Base-by-base conservation (phyloP, 1,284 basidiomycete species). In the Cutaneotrichosporon dermatis region DNA sequence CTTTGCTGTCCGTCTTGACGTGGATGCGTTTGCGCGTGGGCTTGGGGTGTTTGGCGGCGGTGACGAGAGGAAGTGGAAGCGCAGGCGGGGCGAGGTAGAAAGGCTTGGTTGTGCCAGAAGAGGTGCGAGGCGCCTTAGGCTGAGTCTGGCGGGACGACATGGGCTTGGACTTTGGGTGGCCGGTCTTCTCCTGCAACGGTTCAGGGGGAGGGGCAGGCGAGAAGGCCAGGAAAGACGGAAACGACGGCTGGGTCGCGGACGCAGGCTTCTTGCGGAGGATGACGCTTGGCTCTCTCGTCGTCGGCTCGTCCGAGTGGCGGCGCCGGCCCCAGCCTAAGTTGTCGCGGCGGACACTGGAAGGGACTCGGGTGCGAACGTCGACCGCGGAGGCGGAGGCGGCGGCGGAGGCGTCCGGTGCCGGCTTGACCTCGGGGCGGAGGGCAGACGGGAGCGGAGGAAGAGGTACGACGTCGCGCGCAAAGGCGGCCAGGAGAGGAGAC, bases 261-360 rank as follows among this genome's bases (percentile, higher is more conserved):
- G 34, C 36, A n/a, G 45, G 37, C 12, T 35, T 34, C 25, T 48
- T 40, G 7, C 10, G 8, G 3, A 25, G 11, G 10, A 54, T n/a
- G 4, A 37, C 52, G 4, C n/a, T 7, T 9, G 55, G 55, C 11
- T n/a, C 11, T 9, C 13, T 35, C 15, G 40, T 34, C 2, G n/a
- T n/a, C 12, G 55, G 48, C 11, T 56, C 16, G 35, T 49, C 49
- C 8, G 56, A 56, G 56, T 57, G 50, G 35, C 72, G 58, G 44
- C 69, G 65, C 41, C 71, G 67, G 11, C 66, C 65, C 74, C 74
- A 76, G 10, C 73, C 73, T 4, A 76, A 56, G 16, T 69, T 70
- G 41, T 69, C 59, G 42, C 74, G 60, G 11, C 73, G 58, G 6
- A 63, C 70, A 9, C 53, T 57, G 25, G 34, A n/a, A 5, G 48